Percentiles rank a stretch among this genome's conserved stretches.
These are phyloP conservation scores for Fraxinus xanthoxyloides DNA, from an alignment of 305 asterid species.

Conservation along the genomic window DNA sequence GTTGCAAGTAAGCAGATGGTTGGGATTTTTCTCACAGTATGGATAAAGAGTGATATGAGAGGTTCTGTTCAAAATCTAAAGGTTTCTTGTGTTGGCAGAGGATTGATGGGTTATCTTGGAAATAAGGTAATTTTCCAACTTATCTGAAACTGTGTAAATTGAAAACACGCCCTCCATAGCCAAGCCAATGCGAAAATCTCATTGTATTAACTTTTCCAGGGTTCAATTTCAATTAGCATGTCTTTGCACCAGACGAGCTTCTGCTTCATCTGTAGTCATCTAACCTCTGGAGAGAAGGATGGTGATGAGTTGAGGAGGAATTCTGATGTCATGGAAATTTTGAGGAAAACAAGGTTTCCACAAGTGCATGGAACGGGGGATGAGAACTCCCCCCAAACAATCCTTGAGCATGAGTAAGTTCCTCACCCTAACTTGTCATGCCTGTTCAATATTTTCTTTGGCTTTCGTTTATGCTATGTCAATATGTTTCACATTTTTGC, in stretches of 20 bases:
- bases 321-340: constrained; percentile 92
- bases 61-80: constrained; percentile 73
- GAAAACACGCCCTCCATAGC: neutral
- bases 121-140: constrained; percentile 61
- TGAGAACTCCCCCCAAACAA: constrained; percentile 82
- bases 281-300: constrained; percentile 93
- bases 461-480: neutral
- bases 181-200: constrained; percentile 17
- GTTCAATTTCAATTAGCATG: constrained; percentile 97
- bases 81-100: constrained; percentile 97
- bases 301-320: constrained; percentile 91
- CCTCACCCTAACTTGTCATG: neutral
- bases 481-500: neutral
- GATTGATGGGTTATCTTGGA: constrained; percentile 98
- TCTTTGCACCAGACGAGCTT: constrained; percentile 96
- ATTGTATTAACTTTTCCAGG: constrained; percentile 46
- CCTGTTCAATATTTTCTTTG: constrained; percentile 2
- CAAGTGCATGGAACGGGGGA: constrained; percentile 62
- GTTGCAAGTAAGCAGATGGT: constrained; percentile 99
- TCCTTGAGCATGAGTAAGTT: constrained; percentile 90
- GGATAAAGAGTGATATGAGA: constrained; percentile 77
- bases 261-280: constrained; percentile 94
- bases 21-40: constrained; percentile 85
- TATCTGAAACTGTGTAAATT: constrained; percentile 11
- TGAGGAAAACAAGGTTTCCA: constrained; percentile 94